Evolutionary conservation across 495 filamentous ascomycete species (phyloP).

Genomic region (Penicillium steckii): DNA sequence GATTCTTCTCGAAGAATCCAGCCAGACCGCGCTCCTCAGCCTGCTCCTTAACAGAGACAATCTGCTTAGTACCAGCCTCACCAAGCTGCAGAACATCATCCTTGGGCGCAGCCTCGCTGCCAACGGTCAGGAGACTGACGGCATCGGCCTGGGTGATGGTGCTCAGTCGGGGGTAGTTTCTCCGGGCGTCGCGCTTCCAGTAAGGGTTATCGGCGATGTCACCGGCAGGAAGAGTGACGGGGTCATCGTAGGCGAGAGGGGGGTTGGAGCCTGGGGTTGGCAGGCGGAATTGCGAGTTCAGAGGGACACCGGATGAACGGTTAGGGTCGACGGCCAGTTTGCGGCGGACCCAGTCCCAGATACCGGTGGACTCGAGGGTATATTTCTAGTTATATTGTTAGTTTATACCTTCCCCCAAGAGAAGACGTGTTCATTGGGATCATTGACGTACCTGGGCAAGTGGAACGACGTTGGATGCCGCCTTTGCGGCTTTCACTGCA

Average conservation of each 20-base stretch:
- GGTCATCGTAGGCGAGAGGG: slow-evolving; percentile 79
- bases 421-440: no score
- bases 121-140: slow-evolving; percentile 80
- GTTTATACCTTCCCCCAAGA: no score
- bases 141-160: slow-evolving; percentile 82
- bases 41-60: slow-evolving; percentile 77
- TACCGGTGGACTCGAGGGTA: slow-evolving; percentile 85
- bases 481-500: slow-evolving; percentile 42
- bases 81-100: slow-evolving; percentile 75
- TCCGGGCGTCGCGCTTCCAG: slow-evolving; percentile 90
- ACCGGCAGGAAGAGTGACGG: slow-evolving; percentile 84
- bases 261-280: slow-evolving; percentile 79
- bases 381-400: slow-evolving; percentile 95
- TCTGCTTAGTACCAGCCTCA: slow-evolving; percentile 75
- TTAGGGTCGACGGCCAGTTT: slow-evolving; percentile 79
- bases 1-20: slow-evolving; percentile 68
- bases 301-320: slow-evolving; percentile 85
- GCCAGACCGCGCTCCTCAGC: slow-evolving; percentile 70
- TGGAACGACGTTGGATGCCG: slow-evolving; percentile 39
- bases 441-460: slow-evolving; percentile 39
- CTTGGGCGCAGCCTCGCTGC: slow-evolving; percentile 76
- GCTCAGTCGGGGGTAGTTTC: slow-evolving; percentile 80
- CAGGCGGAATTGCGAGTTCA: slow-evolving; percentile 91
- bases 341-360: slow-evolving; percentile 84
- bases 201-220: slow-evolving; percentile 98